Base-by-base conservation (phyloP, 768 basidiomycete species). In the Russula sp. region DNA sequence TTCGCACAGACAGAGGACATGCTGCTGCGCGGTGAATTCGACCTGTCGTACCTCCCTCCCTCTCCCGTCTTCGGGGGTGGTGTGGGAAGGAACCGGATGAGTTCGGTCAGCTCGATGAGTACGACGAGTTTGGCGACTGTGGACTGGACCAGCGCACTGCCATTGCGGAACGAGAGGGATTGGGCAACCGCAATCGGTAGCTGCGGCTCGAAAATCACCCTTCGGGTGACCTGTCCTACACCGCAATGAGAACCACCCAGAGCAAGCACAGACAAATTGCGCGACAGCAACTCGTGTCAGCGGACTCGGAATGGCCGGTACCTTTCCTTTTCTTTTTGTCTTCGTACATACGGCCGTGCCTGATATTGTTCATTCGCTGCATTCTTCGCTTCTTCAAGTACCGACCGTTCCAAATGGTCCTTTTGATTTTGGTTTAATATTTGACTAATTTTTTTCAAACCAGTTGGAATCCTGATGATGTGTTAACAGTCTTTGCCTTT, bases 1-100 rank as follows among this genome's bases (percentile, higher is more conserved):
- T 86, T 91, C 70, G 79, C 81, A n/a, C 77, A 79, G 26, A 82
- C 85, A 69, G 86, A 85, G 72, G 80, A 79, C 54, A 68, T 85
- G 49, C 76, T 79, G 14, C 80, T 90, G 26, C 79, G 79, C 0
- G 75, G 79, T 8, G 74, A 78, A 1, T 90, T 90, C 71, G 79
- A 78, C 9, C 73, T 90, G 36, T 83, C 81, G 22, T 80, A 84
- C 67, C 70, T 82, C 53, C 77, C 83, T 60, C 79, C 80, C 53
- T 77, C 83, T 60, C 79, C 80, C 24, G 44, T 76, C 79, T 30
- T 44, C 59, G 28, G n/a, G n/a, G n/a, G 66, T 58, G n/a, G 66
- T 58, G n/a, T 10, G 5, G 32, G 44, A 2, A 57, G 18, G 34
- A 51, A 54, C 24, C 67, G 57, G 46, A 65, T 34, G 54, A 61